Evolutionary conservation across 257 asterid species (phyloP).

Genomic region (Solanum etuberosum): DNA sequence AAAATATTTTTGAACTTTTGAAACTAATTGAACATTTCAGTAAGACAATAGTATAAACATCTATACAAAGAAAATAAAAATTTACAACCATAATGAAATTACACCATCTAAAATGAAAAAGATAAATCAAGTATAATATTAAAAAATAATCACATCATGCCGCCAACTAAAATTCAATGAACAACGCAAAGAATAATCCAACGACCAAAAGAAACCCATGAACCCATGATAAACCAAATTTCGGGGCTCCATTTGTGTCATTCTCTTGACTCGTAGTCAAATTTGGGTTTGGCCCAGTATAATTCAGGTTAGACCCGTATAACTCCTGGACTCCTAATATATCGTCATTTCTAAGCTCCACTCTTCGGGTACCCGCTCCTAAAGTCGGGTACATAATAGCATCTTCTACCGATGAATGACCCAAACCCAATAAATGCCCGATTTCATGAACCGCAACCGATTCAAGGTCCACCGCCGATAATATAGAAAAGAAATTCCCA

Average conservation of each 20-base stretch:
- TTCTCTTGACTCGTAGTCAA: conserved; percentile 26
- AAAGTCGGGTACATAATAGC: conserved; percentile 80
- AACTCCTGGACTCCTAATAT: conserved; percentile 51
- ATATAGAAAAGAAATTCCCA: conserved; percentile 8
- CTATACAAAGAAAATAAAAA: not conserved
- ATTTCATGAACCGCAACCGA: conserved; percentile 90
- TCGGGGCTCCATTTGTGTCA: conserved; percentile 30
- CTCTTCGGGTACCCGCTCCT: conserved; percentile 47
- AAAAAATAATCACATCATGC: not conserved
- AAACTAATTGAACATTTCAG: not conserved
- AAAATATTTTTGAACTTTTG: too few relatives aligned
- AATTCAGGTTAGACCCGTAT: conserved; percentile 79
- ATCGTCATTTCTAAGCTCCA: conserved; percentile 56
- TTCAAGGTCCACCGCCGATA: conserved; percentile 67
- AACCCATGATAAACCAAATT: not conserved
- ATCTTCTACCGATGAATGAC: conserved; percentile 69
- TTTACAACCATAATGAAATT: not conserved
- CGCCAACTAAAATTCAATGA: not conserved
- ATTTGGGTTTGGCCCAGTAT: conserved; percentile 25
- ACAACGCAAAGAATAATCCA: conserved; percentile 11
- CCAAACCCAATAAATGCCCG: conserved; percentile 87
- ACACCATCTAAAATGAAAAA: not conserved
- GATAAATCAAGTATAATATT: not conserved
- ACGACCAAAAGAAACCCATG: not conserved
- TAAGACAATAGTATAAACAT: not conserved